A percentile compares a stretch with the other conserved stretches of the same genome.
Evolutionary conservation across 345 rosid genomes (phyloP).

Genomic region (Populus simonii): DNA sequence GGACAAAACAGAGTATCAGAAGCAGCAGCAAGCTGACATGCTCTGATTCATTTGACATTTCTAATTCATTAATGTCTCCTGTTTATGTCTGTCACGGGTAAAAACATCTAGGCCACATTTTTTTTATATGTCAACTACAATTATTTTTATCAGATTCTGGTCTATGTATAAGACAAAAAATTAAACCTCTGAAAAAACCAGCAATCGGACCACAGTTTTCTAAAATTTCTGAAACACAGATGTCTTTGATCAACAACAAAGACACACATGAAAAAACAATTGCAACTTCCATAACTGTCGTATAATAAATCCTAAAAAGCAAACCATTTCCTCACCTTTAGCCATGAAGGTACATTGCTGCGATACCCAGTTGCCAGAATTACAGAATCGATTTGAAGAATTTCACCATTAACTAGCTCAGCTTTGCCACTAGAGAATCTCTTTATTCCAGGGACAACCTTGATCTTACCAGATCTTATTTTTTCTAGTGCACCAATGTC

Average conservation of each 20-base stretch:
- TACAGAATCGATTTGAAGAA: slow-evolving; percentile 60
- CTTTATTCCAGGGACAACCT: slow-evolving; percentile 67
- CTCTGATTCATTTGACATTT: slow-evolving; percentile 12
- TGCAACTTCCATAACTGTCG: slow-evolving; percentile 31
- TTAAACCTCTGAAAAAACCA: slow-evolving; percentile 11
- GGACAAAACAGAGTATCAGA: background rate
- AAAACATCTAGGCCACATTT: background rate
- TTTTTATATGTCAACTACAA: background rate
- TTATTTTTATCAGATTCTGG: slow-evolving; percentile 5
- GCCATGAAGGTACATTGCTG: slow-evolving; percentile 95
- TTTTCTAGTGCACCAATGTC: slow-evolving; percentile 68
- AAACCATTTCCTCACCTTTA: slow-evolving; percentile 45
- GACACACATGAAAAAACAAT: background rate
- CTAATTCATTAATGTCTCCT: slow-evolving; percentile 15
- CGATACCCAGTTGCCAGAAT: slow-evolving; percentile 87
- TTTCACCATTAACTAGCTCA: slow-evolving; percentile 62
- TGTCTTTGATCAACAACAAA: slow-evolving; percentile 11
- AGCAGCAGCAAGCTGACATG: background rate
- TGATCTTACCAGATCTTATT: slow-evolving; percentile 68
- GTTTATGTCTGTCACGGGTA: background rate
- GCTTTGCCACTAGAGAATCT: slow-evolving; percentile 48
- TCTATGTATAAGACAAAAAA: slow-evolving; percentile 15
- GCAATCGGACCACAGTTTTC: slow-evolving; percentile 19
- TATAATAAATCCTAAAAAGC: slow-evolving; percentile 1
- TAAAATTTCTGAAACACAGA: background rate